Base-by-base conservation (phyloP, 371 early-diverging fungal species). In the Funneliformis caledonium region DNA sequence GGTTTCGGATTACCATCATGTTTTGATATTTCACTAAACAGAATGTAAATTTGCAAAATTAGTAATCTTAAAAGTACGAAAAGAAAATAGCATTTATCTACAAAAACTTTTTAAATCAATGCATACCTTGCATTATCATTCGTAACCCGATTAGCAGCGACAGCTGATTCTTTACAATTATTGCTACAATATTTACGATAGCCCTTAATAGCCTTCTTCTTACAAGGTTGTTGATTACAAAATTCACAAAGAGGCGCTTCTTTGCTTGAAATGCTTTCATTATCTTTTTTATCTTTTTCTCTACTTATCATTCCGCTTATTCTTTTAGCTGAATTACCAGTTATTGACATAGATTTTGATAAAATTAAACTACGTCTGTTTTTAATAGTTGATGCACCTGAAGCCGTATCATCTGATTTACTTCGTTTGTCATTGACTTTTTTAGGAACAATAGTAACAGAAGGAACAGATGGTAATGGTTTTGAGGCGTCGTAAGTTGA, bases 141-240 rank as follows among this genome's bases (percentile, higher is more conserved):
- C 26, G 12, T 26, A 64, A 31, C 8, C 10, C 19, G 37, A 37
- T 37, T 37, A 37, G 37, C 16, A 12, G 16, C 16, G 9, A n/a
- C 7, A 10, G 72, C 72, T 12, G 12, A 26, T 11, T 31, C 31
- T 52, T 48, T 72, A 48, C 72, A 72, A 16, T 31, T 12, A 47
- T 19, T 31, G 14, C 50, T 48, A 52, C 72, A 72, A 31, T 50
- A 72, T 50, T 72, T 72, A 16, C 43, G 16, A 52, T 72, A 72
- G 9, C 72, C 56, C n/a, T 69, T 69, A 52, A 50, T 14, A 72
- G 26, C 11, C 6, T 31, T 72, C 26, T 72, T 72, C 31, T 72
- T 72, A 50, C 72, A 72, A 31, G 72, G 72, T 1, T 31, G 31
- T 14, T 31, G n/a, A 48, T 1, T 12, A 50, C 72, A 72, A 12